Evolutionary conservation across 192 early-diverging fungal species (phyloP), one percentile per base, ranked within the genome.

Genomic region (Martensiomyces pterosporus): DNA sequence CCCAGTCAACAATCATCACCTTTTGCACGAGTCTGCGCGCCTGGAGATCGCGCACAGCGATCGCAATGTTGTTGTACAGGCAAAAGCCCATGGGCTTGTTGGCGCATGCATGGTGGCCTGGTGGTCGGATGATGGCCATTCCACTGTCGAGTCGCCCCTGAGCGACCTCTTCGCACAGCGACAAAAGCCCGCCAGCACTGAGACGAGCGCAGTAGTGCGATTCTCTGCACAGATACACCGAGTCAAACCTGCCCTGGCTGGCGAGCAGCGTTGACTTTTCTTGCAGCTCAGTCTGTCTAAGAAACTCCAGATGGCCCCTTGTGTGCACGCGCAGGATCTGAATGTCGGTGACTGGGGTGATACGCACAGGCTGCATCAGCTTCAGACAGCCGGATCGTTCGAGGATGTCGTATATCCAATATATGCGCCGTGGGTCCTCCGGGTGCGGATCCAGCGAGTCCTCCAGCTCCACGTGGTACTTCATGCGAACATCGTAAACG

Each of bases 1-100:
- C 93, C 93, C 94, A 97, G 52, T 97, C 94, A 12, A 97, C 54
- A 18, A 97, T 85, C 60, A 97, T 57, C 8, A 96, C 76, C 39
- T 76, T 72, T 25, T 76, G 47, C 10, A 74, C 66, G 16, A 69
- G 57, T n/a, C 72, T 53, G 8, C 71, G 24, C 18, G 37, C 37
- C 41, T 82, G 79, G 5, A 90, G 49, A 24, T 82, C 79, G 18
- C 76, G 71, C 0, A 87, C 75, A 3, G 94, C 90, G 22, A 97
- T 80, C 0, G 90, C 89, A 2, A 96, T 84, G 64, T 96, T 96
- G 62, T 94, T 95, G 35, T 82, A 78, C 9, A 93, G 40, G 50
- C 94, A 95, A 42, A 94, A 97, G 6, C 93, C 93, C 80, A 84
- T 92, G 9, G 84, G 67, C 39, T 77, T 65, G 42, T 82, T 74